Evolutionary conservation across 1,284 basidiomycete genomes (phyloP), one percentile per base, ranked within the genome.

Genomic region (Vanrija sp.): DNA sequence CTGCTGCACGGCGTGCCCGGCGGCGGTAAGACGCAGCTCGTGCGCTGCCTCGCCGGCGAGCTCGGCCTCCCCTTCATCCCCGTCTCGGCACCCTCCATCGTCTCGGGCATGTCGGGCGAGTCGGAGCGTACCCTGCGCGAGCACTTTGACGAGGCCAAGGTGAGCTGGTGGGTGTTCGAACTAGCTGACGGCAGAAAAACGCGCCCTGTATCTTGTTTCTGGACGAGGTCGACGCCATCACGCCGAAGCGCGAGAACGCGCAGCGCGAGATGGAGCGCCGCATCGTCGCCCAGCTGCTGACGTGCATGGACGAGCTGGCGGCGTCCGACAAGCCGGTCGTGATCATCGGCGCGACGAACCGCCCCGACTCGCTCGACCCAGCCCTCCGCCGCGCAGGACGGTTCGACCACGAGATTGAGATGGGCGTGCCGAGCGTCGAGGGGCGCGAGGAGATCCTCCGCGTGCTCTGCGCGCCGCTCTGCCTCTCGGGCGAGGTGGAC

Each of bases 211-310:
- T 97, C 3, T 75, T 96, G 4, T 97, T 97, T 77, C 89, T 97
- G 46, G 95, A 98, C 73, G 95, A 98, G 73, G 96, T 98, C 35
- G 95, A 98, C 67, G 92, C 95, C 6, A 96, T 98, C 63, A 98
- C 94, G 1, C 92, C 92, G 0, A 98, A 98, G 77, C 81, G 95
- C 57, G 95, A 98, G 77, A 98, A 89, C 60, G 95, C 95, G 0
- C 92, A 95, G 68, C 79, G 95, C 57, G 95, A 98, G 78, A 98
- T 98, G 95, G 95, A 98, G 68, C 79, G 94, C 41, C 82, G 95
- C 8, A 98, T 98, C 56, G 95, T 98, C 8, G 95, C 93, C 0
- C 95, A 98, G 74, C 88, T 98, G 51, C 77, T 98, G 48, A 98
- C 95, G 0, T 98, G 93, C 75, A 94, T 98, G 86, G 95, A 98